Base-by-base conservation (phyloP, 768 basidiomycete species). In the Boletus rufocinnamomeus region DNA sequence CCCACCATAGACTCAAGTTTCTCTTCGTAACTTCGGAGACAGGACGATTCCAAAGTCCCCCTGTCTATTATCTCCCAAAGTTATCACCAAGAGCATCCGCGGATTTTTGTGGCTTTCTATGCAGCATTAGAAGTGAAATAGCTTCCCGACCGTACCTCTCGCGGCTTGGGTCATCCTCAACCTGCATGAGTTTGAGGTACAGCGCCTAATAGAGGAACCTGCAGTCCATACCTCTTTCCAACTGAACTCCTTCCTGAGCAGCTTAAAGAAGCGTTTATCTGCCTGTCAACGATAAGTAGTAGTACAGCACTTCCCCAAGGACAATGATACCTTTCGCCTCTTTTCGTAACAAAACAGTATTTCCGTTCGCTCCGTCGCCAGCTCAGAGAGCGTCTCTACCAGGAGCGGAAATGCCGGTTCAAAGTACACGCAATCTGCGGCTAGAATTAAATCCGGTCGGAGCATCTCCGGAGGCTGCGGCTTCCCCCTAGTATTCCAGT, bases 361-460 rank as follows among this genome's bases (percentile, higher is more conserved):
- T 56, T 93, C 88, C 19, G 88, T 82, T 21, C 73, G 72, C 38
- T 72, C 70, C 23, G 79, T 76, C 28, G 82, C 77, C 38, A 96
- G 82, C 45, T 87, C 82, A 35, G 76, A 79, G 34, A 98, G 78
- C 0, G 94, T 95, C 62, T 86, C 74, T 2, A 95, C 89, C 1
- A 98, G 83, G 14, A 95, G 81, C 9, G 93, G 89, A 66, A 97
- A 98, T 0, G 92, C 86, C 14, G 93, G 92, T 73, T 97, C 95
- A 63, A 93, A 94, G 76, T 98, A 98, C 10, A 98, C 94, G 64
- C 95, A 98, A 68, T 98, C 95, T 1, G 95, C 95, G 2, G 91
- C 93, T 6, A 98, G 82, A 57, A 98, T 81, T 27, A 96, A 52
- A 66, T 91, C 85, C 7, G 86, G 82, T 16, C 72, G 76, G 44